These are phyloP conservation scores for Strobilomyces echinocephalus DNA, from an alignment of 768 basidiomycete species.

Conservation along the genomic window DNA sequence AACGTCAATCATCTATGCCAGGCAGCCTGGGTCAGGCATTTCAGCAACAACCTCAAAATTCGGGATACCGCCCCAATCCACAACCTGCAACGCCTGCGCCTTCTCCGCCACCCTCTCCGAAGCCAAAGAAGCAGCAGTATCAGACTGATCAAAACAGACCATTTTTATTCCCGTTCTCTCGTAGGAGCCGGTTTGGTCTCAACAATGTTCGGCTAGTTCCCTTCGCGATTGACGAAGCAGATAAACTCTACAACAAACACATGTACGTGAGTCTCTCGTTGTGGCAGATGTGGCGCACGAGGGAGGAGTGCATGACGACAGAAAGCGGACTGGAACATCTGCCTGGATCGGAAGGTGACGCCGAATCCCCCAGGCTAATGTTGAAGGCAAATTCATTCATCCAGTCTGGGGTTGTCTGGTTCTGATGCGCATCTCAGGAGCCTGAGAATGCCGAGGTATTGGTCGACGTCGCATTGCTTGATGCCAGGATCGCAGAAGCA, in stretches of 20 bases:
- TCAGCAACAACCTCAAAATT: conserved; percentile 30
- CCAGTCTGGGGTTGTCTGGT: neutral
- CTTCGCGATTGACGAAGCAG: conserved; percentile 94
- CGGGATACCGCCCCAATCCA: conserved; percentile 36
- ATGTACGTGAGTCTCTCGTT: conserved; percentile 86
- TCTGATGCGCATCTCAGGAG: conserved; percentile 39
- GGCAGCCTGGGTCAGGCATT: conserved; percentile 33
- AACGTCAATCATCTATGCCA: conserved; percentile 43
- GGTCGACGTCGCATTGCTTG: conserved; percentile 66
- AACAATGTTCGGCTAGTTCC: conserved; percentile 74
- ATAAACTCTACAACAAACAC: conserved; percentile 82
- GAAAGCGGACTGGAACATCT: conserved; percentile 88
- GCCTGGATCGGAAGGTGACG: conserved; percentile 60
- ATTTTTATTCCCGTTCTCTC: conserved; percentile 93
- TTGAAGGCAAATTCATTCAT: conserved; percentile 32
- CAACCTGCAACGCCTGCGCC: conserved; percentile 90
- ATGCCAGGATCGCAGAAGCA: conserved; percentile 70
- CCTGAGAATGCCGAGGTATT: conserved; percentile 58
- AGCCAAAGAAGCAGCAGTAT: conserved; percentile 97
- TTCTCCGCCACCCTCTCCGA: conserved; percentile 76
- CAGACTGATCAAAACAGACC: conserved; percentile 94
- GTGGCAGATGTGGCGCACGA: conserved; percentile 91
- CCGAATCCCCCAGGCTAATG: conserved; percentile 47
- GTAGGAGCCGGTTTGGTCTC: conserved; percentile 42
- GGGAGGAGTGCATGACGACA: conserved; percentile 91